Evolutionary conservation across 2,329 filamentous ascomycete genomes (phyloP).

Genomic region (Exophiala phaeomuriformis): DNA sequence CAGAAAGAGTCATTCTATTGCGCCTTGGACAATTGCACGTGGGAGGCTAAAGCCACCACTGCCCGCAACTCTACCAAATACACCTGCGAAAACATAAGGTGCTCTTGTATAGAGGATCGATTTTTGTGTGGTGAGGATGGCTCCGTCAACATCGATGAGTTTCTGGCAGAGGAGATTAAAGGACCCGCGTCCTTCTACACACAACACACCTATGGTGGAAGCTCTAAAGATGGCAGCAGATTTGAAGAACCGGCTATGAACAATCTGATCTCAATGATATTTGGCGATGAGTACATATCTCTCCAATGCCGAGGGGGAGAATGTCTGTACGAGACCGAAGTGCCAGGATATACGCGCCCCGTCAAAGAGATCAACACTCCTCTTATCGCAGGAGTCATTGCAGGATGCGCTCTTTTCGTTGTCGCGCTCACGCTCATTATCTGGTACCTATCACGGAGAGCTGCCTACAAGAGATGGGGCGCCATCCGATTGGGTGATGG

Average conservation of each 20-base stretch:
- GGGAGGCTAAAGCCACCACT: slow-evolving; percentile 60
- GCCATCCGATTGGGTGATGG: slow-evolving; percentile 74
- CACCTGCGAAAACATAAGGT: slow-evolving; percentile 74
- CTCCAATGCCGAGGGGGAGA: slow-evolving; percentile 79
- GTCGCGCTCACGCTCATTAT: slow-evolving; percentile 75
- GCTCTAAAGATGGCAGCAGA: slow-evolving; percentile 63
- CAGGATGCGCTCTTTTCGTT: slow-evolving; percentile 74
- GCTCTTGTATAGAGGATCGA: slow-evolving; percentile 78
- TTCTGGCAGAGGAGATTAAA: slow-evolving; percentile 71
- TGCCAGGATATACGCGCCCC: slow-evolving; percentile 81
- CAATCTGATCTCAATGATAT: slow-evolving; percentile 75
- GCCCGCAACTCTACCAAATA: slow-evolving; percentile 76
- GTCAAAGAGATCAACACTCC: slow-evolving; percentile 96
- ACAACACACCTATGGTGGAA: slow-evolving; percentile 46
- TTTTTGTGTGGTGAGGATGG: slow-evolving; percentile 91
- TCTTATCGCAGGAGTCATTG: slow-evolving; percentile 88
- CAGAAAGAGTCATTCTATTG: slow-evolving; percentile 95
- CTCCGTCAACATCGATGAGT: slow-evolving; percentile 86
- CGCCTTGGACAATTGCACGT: slow-evolving; percentile 71
- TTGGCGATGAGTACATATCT: slow-evolving; percentile 84
- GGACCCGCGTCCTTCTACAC: slow-evolving; percentile 83
- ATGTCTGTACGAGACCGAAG: slow-evolving; percentile 85
- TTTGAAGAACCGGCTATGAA: slow-evolving; percentile 94
- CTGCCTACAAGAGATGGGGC: slow-evolving; percentile 53
- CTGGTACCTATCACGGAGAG: slow-evolving; percentile 81